Percentiles rank a stretch among this genome's conserved stretches.
Conservation (phyloP, 2,329 filamentous ascomycete species). For the Botrytis byssoidea region DNA sequence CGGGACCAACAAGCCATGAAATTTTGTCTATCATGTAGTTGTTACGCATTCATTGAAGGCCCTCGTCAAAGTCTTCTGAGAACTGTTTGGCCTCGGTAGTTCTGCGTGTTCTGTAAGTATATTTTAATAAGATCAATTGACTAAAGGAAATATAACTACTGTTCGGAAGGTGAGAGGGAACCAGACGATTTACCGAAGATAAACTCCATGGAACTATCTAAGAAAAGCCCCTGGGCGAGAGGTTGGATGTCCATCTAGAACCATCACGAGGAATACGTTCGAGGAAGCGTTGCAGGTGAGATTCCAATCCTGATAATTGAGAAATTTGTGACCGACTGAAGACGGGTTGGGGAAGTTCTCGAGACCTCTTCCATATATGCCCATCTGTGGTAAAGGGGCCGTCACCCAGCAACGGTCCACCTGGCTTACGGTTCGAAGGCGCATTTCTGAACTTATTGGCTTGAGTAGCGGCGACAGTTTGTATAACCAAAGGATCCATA, state of each 20-base stretch:
- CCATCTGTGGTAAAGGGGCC: constrained; percentile 56
- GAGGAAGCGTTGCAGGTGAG: constrained; percentile 56
- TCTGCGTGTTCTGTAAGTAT: background rate
- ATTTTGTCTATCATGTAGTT: constrained; percentile 20
- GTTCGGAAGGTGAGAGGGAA: constrained; percentile 36
- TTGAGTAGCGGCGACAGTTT: constrained; percentile 53
- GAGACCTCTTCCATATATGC: constrained; percentile 48
- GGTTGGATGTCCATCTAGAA: constrained; percentile 57
- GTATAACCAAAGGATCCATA: constrained; percentile 54
- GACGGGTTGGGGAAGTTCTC: constrained; percentile 52
- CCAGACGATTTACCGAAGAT: constrained; percentile 25
- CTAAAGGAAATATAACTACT: background rate
- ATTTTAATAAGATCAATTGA: background rate
- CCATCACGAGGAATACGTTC: constrained; percentile 54
- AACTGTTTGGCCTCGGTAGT: constrained; percentile 14
- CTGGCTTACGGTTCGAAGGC: constrained; percentile 43
- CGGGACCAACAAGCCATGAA: constrained; percentile 13
- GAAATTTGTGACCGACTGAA: constrained; percentile 48
- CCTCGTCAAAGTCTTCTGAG: constrained; percentile 21
- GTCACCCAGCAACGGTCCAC: constrained; percentile 51
- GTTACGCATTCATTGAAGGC: constrained; percentile 21
- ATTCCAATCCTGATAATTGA: constrained; percentile 56
- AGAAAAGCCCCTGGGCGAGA: constrained; percentile 61
- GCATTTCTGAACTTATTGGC: constrained; percentile 54
- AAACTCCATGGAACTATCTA: constrained; percentile 49